A percentile compares a stretch with the other conserved stretches of the same genome.
These are phyloP conservation scores for Orbilia oligospora DNA, from an alignment of 2,329 filamentous ascomycete genomes.

Conservation along the genomic window DNA sequence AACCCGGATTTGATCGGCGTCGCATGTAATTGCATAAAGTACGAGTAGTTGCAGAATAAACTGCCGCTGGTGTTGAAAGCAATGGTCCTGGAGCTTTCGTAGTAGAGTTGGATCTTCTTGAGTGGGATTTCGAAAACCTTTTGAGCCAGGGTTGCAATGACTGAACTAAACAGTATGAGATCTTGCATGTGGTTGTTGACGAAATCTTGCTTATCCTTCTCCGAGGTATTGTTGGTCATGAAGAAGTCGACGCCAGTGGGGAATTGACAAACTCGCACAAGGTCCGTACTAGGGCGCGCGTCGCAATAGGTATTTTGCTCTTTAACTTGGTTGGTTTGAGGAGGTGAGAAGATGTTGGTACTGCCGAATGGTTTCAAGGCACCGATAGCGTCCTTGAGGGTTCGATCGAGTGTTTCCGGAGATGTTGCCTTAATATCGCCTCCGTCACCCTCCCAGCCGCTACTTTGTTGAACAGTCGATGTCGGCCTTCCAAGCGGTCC, in stretches of 20 bases:
- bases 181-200: conserved; percentile 74
- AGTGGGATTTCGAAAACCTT: conserved; percentile 80
- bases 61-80: conserved; percentile 91
- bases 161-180: conserved; percentile 78
- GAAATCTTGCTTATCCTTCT: conserved; percentile 71
- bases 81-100: conserved; percentile 85
- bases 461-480: conserved; percentile 46
- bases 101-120: conserved; percentile 85
- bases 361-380: conserved; percentile 84
- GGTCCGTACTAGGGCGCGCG: conserved; percentile 61
- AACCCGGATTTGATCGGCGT: conserved; percentile 66
- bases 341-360: conserved; percentile 79
- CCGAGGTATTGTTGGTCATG: conserved; percentile 42
- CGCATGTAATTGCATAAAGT: conserved; percentile 53
- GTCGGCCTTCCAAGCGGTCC: conserved; percentile 38
- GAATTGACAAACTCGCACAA: conserved; percentile 38
- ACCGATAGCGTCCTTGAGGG: conserved; percentile 82
- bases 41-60: conserved; percentile 87
- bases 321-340: conserved; percentile 79
- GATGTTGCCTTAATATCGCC: conserved; percentile 68
- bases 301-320: conserved; percentile 92
- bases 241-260: conserved; percentile 56
- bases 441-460: conserved; percentile 63
- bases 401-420: conserved; percentile 76
- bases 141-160: conserved; percentile 77